Conservation (phyloP, 345 rosid species). For the Streptanthus diversifolius region DNA sequence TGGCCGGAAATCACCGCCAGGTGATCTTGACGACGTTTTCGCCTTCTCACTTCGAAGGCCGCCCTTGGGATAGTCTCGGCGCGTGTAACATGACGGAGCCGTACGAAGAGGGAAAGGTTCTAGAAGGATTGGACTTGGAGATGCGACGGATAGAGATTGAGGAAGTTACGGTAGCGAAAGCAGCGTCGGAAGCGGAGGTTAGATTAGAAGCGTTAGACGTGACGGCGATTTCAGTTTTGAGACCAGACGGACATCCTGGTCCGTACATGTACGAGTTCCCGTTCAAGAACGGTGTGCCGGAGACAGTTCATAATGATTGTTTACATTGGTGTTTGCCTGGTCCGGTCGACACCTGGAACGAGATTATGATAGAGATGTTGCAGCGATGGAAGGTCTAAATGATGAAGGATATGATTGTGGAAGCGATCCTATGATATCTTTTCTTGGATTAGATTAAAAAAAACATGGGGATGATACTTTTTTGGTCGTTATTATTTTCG, state of each 20-base stretch:
- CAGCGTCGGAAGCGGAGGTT: constrained; percentile 25
- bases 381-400: constrained; percentile 49
- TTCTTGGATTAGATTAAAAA: neutral
- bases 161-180: constrained; percentile 53
- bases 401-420: constrained; percentile 18
- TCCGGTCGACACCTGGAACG: constrained; percentile 91
- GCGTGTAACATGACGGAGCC: constrained; percentile 88
- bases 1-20: constrained; percentile 33
- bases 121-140: constrained; percentile 78
- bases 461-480: neutral
- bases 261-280: constrained; percentile 81
- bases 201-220: constrained; percentile 74
- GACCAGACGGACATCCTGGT: constrained; percentile 95
- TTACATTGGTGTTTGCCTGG: constrained; percentile 99
- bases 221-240: constrained; percentile 56
- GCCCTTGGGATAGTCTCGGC: constrained; percentile 79
- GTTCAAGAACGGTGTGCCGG: constrained; percentile 64
- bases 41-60: constrained; percentile 93
- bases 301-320: constrained; percentile 86
- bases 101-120: constrained; percentile 49
- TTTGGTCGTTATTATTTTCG: neutral
- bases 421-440: constrained; percentile 7
- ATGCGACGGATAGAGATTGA: constrained; percentile 63
- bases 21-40: constrained; percentile 72
- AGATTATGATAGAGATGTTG: constrained; percentile 59